Base-by-base conservation (phyloP, 1,284 basidiomycete genomes). In the Trichosporon asahii region DNA sequence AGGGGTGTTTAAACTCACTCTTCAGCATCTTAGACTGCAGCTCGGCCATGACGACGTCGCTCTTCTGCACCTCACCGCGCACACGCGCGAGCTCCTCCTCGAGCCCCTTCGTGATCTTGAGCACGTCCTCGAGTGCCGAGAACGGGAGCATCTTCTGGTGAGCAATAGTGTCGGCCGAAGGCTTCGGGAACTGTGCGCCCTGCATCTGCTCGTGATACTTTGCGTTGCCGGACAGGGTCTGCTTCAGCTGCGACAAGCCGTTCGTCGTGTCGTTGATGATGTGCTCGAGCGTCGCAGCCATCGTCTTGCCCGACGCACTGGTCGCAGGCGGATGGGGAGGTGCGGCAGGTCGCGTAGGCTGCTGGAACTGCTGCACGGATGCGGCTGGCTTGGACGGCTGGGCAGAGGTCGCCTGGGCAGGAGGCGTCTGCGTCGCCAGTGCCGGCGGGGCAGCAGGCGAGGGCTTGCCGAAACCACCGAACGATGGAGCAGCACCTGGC, bases 21-120 rank as follows among this genome's bases (percentile, higher is more conserved):
- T 86, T 82, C 69, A 86, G 57, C 78, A 85, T 72, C 37, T 79
- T 71, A 33, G 84, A 83, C 72, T 86, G 84, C 67, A 87, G 69
- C 65, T 85, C 84, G 0, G 78, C 76, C 2, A 86, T 77, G 63
- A 80, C 78, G 7, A 78, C 72, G 68, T 85, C 77, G 4, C 73
- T 65, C n/a, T 64, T 71, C 18, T 69, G 70, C 31, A 77, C 75
- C 14, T 70, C 65, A 2, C 67, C 66, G 40, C 72, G 80, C 68
- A 82, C 76, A 7, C 74, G 74, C 7, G 71, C 46, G 2, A 83
- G 74, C 55, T 79, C 77, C 3, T 72, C 73, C 2, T 73, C 68
- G 1, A 84, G 66, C 2, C 73, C 73, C 12, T 76, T 72, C 8
- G 76, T 70, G 11, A 80, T 73, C 12, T 49, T 44, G 23, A 66